These are phyloP conservation scores for Gremmenia infestans DNA, from an alignment of 2,329 filamentous ascomycete genomes.

Conservation along the genomic window DNA sequence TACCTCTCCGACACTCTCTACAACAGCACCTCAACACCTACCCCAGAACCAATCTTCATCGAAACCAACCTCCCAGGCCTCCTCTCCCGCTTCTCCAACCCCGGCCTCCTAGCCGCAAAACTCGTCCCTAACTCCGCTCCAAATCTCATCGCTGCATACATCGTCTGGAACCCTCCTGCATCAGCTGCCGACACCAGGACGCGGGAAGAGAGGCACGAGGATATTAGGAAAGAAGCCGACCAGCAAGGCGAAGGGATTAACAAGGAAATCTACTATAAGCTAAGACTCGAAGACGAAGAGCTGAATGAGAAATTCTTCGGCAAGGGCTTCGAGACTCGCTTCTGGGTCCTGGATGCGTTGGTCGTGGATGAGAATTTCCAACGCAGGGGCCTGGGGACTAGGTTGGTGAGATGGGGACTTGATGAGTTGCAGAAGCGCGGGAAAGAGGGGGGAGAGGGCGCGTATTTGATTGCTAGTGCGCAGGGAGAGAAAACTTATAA, in stretches of 20 bases:
- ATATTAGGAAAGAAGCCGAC: neutral
- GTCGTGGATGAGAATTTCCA: constrained; percentile 6
- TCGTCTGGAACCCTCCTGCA: neutral
- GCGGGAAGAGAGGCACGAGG: neutral
- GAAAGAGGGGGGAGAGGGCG: too few species aligned
- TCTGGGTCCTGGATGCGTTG: constrained; percentile 2
- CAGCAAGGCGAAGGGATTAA: neutral
- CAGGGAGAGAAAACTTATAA: constrained; percentile 5
- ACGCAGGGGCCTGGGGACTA: constrained; percentile 2
- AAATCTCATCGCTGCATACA: neutral
- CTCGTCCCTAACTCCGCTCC: neutral
- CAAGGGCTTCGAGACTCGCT: neutral
- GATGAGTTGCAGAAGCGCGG: neutral
- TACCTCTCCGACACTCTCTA: neutral
- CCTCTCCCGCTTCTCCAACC: neutral
- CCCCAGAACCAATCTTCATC: neutral
- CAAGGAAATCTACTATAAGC: neutral
- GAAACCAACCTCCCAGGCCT: neutral
- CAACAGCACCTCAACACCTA: neutral
- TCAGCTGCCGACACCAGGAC: neutral
- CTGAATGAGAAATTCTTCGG: constrained; percentile 6
- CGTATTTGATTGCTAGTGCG: neutral
- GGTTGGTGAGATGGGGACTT: constrained; percentile 1
- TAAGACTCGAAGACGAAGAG: neutral
- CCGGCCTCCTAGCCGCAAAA: neutral